phyloP scores from a whole-genome alignment of 148 eudicot species.

The Vaccinium corymbosum region DNA sequence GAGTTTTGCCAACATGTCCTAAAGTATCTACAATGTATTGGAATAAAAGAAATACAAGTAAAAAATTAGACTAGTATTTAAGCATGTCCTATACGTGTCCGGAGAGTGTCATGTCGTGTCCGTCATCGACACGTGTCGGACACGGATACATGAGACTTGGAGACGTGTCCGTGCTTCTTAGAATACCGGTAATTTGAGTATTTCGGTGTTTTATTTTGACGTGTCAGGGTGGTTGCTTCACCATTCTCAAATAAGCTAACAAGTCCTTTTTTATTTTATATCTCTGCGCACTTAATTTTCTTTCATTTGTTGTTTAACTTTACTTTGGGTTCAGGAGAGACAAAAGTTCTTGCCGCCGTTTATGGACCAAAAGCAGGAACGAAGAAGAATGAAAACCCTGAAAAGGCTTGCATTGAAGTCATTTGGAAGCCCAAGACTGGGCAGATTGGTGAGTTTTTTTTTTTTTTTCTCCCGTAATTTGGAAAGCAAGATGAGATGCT shows the following conservation, averaged over 20 bases:
- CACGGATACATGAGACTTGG: no score
- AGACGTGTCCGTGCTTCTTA: no score
- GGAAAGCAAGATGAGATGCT: not conserved
- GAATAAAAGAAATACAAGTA: no score
- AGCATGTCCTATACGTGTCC: no score
- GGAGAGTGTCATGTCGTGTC: no score
- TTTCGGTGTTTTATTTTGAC: not conserved
- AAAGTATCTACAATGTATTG: no score
- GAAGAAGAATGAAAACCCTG: slow-evolving; percentile 91
- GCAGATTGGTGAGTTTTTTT: slow-evolving; percentile 55
- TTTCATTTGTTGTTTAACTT: not conserved
- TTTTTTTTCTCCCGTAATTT: not conserved
- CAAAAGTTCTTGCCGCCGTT: slow-evolving; percentile 84
- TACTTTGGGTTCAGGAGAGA: slow-evolving; percentile 49
- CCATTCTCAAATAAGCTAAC: not conserved
- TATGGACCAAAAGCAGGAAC: slow-evolving; percentile 92
- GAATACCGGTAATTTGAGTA: not conserved
- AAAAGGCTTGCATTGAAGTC: slow-evolving; percentile 86
- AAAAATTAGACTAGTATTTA: no score
- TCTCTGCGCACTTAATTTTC: not conserved
- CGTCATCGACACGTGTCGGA: no score
- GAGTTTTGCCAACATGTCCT: no score
- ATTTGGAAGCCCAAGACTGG: slow-evolving; percentile 95
- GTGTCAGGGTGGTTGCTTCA: not conserved
- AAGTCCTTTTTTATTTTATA: not conserved